Percentiles rank a stretch among this genome's conserved stretches.
These are phyloP conservation scores for Rhizopogon roseolus DNA, from an alignment of 768 basidiomycete species.

Conservation along the genomic window DNA sequence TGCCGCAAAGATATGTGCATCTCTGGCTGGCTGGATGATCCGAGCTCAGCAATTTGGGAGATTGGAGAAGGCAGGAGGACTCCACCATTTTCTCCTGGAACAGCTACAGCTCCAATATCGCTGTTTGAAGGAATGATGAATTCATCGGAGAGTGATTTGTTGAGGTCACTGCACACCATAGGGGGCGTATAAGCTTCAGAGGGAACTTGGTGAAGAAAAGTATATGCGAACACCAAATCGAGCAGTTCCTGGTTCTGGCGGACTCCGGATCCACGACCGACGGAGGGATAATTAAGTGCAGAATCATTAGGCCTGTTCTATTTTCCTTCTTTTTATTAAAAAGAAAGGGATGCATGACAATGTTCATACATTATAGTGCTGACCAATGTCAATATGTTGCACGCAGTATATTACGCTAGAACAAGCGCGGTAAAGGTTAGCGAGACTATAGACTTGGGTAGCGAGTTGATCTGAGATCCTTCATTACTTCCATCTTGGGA, in stretches of 20 bases:
- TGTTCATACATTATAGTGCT: too few relatives aligned
- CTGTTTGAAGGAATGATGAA: constrained; percentile 56
- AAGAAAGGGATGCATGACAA: too few relatives aligned
- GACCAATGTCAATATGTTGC: too few relatives aligned
- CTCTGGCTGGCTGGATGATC: constrained; percentile 36
- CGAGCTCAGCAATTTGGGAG: constrained; percentile 2
- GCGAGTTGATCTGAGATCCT: constrained; percentile 13
- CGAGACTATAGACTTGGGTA: background rate
- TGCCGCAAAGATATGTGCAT: constrained; percentile 90
- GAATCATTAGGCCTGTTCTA: too few relatives aligned
- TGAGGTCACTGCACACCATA: constrained; percentile 12
- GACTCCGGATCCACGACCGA: too few relatives aligned
- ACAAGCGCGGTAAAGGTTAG: too few relatives aligned
- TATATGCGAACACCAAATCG: too few relatives aligned
- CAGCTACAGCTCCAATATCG: constrained; percentile 38
- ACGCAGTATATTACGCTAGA: too few relatives aligned
- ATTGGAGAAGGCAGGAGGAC: background rate
- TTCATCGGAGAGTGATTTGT: constrained; percentile 39
- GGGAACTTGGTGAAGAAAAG: too few relatives aligned
- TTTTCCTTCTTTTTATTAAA: too few relatives aligned
- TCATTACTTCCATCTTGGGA: constrained; percentile 11
- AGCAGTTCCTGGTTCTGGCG: too few relatives aligned
- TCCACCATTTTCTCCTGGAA: constrained; percentile 35
- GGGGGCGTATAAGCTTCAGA: constrained; percentile 8
- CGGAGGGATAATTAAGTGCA: too few relatives aligned